Evolutionary conservation across 805 yeast genomes (phyloP), one percentile per base, ranked within the genome.

Genomic region (Ogataea populi-albae): DNA sequence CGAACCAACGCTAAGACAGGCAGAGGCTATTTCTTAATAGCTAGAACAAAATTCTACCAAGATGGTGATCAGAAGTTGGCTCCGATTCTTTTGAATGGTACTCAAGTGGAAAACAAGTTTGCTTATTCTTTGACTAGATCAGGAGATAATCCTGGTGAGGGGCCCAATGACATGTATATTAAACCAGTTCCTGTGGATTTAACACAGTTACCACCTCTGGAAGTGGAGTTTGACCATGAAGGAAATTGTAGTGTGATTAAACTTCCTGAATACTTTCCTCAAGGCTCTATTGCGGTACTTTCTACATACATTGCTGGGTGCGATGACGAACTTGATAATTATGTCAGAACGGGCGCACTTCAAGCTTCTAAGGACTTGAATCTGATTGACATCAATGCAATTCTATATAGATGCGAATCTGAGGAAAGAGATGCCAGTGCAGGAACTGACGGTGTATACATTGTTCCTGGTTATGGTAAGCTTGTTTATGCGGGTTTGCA

Each of bases 401-500:
- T 87, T 3, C 61, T 91, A 19, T 93, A 80, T 65, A 73, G 77
- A 34, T 79, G 93, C 53, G 95, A 87, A 38, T 73, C 82, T 9
- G 98, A 91, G 61, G 98, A 91, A 59, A 66, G 87, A 16, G 96
- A 89, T 54, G 73, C 78, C 9, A 77, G 89, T 46, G 71, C 62
- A 16, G 95, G 95, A 5, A 49, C 59, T 6, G 80, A 73, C 29
- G 96, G 96, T 7, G 75, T 75, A 0, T 91, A 93, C 61, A 57
- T 62, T 32, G 69, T 91, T 30, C 97, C 98, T 1, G 67, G 71
- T 20, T 65, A 72, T 57, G 97, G 97, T 0, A 65, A 66, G 11
- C 64, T 89, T 30, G 82, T 79, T 0, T 91, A 86, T 59, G 89
- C 96, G 26, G 98, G 98, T 8, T 64, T 93, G 16, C 94, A 87